Percentiles rank a stretch among this genome's conserved stretches.
phyloP scores from a whole-genome alignment of 805 yeast species.

The Wickerhamomyces sydowiorum region DNA sequence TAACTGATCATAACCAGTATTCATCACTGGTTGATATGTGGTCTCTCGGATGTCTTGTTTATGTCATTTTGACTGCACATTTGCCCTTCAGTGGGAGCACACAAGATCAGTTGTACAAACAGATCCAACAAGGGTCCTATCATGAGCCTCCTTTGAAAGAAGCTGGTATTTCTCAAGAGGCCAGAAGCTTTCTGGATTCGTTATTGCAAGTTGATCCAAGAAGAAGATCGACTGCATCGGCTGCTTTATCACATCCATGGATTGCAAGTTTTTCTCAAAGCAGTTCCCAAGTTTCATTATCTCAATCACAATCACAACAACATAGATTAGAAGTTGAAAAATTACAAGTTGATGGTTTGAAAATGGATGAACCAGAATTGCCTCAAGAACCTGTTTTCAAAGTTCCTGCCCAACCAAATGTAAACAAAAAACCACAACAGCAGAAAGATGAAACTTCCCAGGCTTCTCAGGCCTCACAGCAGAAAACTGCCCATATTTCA shows the following conservation, averaged over 20 bases:
- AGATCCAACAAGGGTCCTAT: slow-evolving; percentile 72
- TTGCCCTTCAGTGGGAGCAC: slow-evolving; percentile 92
- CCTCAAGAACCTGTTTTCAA: slow-evolving; percentile 15
- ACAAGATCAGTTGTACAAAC: slow-evolving; percentile 75
- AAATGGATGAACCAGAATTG: slow-evolving; percentile 3
- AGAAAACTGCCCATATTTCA: slow-evolving; percentile 2
- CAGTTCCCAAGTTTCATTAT: slow-evolving; percentile 45
- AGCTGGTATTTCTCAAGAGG: slow-evolving; percentile 59
- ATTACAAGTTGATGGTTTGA: slow-evolving; percentile 8
- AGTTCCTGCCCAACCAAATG: slow-evolving; percentile 14
- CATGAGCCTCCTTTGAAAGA: slow-evolving; percentile 71
- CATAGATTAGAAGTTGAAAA: slow-evolving; percentile 33
- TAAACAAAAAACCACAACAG: slow-evolving; percentile 3
- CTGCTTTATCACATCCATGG: slow-evolving; percentile 83
- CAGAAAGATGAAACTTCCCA: background rate
- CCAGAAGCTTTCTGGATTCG: slow-evolving; percentile 63
- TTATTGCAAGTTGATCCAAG: slow-evolving; percentile 75
- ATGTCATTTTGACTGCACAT: slow-evolving; percentile 88
- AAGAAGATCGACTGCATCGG: slow-evolving; percentile 64
- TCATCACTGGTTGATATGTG: slow-evolving; percentile 93
- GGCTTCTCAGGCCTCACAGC: slow-evolving; percentile 7
- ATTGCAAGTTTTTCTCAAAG: slow-evolving; percentile 27
- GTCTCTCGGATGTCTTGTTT: slow-evolving; percentile 93
- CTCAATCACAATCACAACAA: slow-evolving; percentile 70
- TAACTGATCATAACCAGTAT: slow-evolving; percentile 37